Conservation (phyloP, 208 protist species). For the Crithidia mellificae region DNA sequence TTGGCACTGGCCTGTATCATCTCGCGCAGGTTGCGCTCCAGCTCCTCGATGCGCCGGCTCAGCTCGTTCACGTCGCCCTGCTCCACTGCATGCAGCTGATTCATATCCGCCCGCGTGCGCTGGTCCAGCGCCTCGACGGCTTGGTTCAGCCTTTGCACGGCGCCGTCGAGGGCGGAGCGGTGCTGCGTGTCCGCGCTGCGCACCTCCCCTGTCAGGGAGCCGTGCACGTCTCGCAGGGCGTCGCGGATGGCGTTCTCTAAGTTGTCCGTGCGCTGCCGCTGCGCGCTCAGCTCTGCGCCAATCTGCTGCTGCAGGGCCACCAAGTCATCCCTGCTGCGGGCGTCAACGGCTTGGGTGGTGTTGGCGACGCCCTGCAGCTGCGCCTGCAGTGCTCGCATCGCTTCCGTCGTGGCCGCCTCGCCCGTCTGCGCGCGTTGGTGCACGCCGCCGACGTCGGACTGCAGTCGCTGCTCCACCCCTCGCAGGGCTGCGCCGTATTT, state of each 20-base stretch:
- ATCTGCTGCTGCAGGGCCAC: constrained; percentile 64
- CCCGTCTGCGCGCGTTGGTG: constrained; percentile 54
- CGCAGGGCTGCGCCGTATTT: constrained; percentile 45
- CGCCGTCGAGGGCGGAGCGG: constrained; percentile 27
- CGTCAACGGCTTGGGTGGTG: constrained; percentile 58
- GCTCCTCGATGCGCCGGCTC: constrained; percentile 41
- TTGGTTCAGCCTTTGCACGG: constrained; percentile 46
- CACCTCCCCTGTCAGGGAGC: constrained; percentile 53
- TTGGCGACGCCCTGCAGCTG: constrained; percentile 44
- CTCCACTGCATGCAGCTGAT: constrained; percentile 46
- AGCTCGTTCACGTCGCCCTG: constrained; percentile 44
- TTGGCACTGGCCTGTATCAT: constrained; percentile 51
- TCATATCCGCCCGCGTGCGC: constrained; percentile 52
- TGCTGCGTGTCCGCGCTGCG: constrained; percentile 29
- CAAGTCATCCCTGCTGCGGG: constrained; percentile 44
- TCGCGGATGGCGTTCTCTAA: constrained; percentile 57
- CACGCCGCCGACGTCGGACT: constrained; percentile 50
- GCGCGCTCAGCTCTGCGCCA: constrained; percentile 32
- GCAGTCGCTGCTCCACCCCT: constrained; percentile 65
- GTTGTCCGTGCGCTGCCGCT: constrained; percentile 55
- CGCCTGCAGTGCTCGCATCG: constrained; percentile 53
- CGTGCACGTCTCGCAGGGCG: constrained; percentile 62
- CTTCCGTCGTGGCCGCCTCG: constrained; percentile 52
- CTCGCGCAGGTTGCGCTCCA: constrained; percentile 36
- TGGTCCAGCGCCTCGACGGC: constrained; percentile 60